Conservation (phyloP, 228 moss, liverwort and hornwort genomes). For the Sphagnum fallax region DNA sequence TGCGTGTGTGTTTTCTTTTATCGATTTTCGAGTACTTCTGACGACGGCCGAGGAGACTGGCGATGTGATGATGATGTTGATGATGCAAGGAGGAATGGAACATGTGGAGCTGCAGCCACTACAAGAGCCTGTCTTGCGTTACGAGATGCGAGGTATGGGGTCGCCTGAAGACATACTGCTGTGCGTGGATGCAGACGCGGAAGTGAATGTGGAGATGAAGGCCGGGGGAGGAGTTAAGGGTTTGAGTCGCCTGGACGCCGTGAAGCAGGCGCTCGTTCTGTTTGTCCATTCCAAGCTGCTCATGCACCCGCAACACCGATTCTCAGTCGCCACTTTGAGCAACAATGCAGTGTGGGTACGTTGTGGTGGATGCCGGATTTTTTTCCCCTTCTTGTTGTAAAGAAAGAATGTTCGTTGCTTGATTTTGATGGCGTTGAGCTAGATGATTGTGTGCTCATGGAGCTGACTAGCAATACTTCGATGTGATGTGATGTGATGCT, state of each 20-base stretch:
- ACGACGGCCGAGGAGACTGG: not conserved
- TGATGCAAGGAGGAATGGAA: not conserved
- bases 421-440: no score
- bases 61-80: no score
- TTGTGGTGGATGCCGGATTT: no score
- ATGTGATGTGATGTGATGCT: no score
- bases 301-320: conserved; percentile 68
- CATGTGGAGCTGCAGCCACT: conserved; percentile 1
- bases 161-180: conserved; percentile 77
- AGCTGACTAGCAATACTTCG: no score
- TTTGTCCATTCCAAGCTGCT: conserved; percentile 90
- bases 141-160: conserved; percentile 51
- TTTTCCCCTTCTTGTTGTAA: no score
- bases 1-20: not conserved
- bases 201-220: conserved; percentile 83
- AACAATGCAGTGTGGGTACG: conserved; percentile 59
- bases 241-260: conserved; percentile 73
- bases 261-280: conserved; percentile 83
- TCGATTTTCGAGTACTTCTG: not conserved
- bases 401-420: no score
- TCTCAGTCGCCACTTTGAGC: conserved; percentile 73
- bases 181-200: conserved; percentile 76
- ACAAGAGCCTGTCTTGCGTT: conserved; percentile 20
- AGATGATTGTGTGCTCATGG: no score
- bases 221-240: conserved; percentile 41